Conservation (phyloP, 2,329 filamentous ascomycete species). For the Colletotrichum higginsianum region DNA sequence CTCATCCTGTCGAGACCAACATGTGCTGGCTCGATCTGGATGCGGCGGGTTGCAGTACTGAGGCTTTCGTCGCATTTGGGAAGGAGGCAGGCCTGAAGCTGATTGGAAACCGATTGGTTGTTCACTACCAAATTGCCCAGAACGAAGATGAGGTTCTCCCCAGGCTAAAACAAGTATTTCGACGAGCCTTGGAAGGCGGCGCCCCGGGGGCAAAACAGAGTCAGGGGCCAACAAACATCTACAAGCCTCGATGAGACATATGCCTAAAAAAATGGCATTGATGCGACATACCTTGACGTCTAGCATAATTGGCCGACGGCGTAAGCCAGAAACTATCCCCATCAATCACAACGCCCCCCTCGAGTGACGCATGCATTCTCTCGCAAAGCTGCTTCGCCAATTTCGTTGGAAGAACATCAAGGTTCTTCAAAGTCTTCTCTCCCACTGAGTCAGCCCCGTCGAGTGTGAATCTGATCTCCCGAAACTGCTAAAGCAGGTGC, state of each 20-base stretch:
- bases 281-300: background rate
- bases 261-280: background rate
- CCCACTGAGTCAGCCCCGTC: background rate
- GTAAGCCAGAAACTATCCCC: background rate
- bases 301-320: background rate
- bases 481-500: background rate
- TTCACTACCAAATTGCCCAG: constrained; percentile 74
- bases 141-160: constrained; percentile 72
- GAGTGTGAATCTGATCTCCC: too few species aligned
- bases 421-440: background rate
- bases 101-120: constrained; percentile 59
- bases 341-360: background rate
- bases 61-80: constrained; percentile 57
- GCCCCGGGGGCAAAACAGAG: constrained; percentile 9
- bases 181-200: constrained; percentile 49
- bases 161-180: constrained; percentile 70
- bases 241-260: constrained; percentile 28
- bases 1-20: constrained; percentile 85
- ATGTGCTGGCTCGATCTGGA: constrained; percentile 90
- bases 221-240: constrained; percentile 42
- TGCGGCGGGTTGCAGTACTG: constrained; percentile 63
- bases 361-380: background rate
- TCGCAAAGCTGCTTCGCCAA: background rate
- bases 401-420: background rate
- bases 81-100: constrained; percentile 60